Evolutionary conservation across 1,284 basidiomycete species (phyloP), one percentile per base, ranked within the genome.

Genomic region (Sutorius eximius): DNA sequence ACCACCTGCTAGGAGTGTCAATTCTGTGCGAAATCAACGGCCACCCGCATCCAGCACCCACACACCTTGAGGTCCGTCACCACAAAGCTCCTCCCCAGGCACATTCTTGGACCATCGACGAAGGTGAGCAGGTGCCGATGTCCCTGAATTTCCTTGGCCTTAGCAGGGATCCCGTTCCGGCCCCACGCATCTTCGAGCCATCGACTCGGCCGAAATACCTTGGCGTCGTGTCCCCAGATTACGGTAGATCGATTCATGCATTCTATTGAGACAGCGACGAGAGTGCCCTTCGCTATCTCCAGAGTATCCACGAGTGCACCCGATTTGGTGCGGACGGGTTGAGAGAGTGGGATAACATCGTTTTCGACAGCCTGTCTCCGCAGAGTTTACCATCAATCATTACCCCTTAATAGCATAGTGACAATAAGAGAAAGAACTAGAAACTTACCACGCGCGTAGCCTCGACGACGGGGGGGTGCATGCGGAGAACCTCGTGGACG

Each of bases 21-120:
- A 24, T 24, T 2, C 22, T 24, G 22, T 24, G 22, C 22, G 5
- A 24, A 13, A 36, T 15, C 44, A 20, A 5, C 20, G 8, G 7
- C 9, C 29, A 12, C 27, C 27, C 3, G 3, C 6, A 37, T 12
- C 13, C 9, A 5, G 2, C n/a, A 9, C 20, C 16, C 3, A 20
- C 37, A 11, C 6, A 78, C 80, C 75, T 81, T 82, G 61, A 82
- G 73, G 57, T 78, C 75, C 0, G 70, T 65, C 16, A 76, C 49
- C 1, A 75, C 76, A 43, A 77, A 77, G 8, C 61, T 60, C 46
- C 71, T 71, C 3, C 77, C 78, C 18, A 78, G 60, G 52, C 24
- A 27, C 3, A 27, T 27, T 5, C 24, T 27, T 27, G 24, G 24
- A 4, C 24, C 24, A 27, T 27, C 77, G 1, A 61, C 54, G 50